Conservation (phyloP, 805 yeast species). For the Scheffersomyces amazonensis region DNA sequence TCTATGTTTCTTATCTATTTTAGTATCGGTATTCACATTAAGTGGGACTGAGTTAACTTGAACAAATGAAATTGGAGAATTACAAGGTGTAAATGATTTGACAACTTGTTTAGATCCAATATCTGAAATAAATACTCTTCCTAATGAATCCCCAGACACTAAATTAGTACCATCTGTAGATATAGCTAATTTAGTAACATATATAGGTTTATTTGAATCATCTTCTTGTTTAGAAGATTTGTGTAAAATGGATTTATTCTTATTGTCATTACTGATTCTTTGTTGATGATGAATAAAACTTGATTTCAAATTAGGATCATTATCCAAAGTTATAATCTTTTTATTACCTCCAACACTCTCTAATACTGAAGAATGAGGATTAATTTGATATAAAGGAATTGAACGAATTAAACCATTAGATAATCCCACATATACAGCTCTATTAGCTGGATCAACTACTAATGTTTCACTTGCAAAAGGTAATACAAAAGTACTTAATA, state of each 20-base stretch:
- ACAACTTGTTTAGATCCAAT: slow-evolving; percentile 65
- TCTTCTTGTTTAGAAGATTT: slow-evolving; percentile 8
- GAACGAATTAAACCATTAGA: slow-evolving; percentile 57
- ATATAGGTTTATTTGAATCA: slow-evolving; percentile 16
- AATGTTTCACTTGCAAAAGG: slow-evolving; percentile 56
- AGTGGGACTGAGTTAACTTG: slow-evolving; percentile 18
- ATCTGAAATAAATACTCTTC: slow-evolving; percentile 68
- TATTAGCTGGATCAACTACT: slow-evolving; percentile 73
- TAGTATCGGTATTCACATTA: slow-evolving; percentile 7
- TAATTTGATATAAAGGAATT: slow-evolving; percentile 48
- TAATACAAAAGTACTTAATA: slow-evolving; percentile 72
- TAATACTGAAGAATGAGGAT: slow-evolving; percentile 37
- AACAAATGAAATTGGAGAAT: slow-evolving; percentile 31
- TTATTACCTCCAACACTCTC: slow-evolving; percentile 63
- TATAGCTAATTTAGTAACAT: slow-evolving; percentile 53
- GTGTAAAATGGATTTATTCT: slow-evolving; percentile 2
- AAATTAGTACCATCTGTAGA: slow-evolving; percentile 75
- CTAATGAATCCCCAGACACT: slow-evolving; percentile 72
- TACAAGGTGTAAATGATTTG: slow-evolving; percentile 48
- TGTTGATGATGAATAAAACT: slow-evolving; percentile 54
- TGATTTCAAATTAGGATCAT: slow-evolving; percentile 46
- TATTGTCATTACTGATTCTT: slow-evolving; percentile 8
- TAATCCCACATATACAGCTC: slow-evolving; percentile 71
- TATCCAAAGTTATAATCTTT: slow-evolving; percentile 48
- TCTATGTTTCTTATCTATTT: slow-evolving; percentile 35